Evolutionary conservation across 176 grass and related monocot species (phyloP).

Genomic region (Calamus simplicifolius): DNA sequence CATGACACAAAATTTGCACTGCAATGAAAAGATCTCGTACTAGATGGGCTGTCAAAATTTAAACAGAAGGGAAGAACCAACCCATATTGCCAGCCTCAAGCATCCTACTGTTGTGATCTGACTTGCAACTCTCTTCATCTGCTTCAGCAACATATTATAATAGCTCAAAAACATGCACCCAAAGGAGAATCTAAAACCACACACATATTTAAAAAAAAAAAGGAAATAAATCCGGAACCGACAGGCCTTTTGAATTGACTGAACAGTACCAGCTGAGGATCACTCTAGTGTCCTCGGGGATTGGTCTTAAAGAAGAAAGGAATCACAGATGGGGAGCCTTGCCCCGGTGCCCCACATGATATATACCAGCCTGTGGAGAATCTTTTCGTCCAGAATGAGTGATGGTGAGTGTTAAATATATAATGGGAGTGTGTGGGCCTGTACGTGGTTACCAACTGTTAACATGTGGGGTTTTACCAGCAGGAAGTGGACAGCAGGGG

Average conservation of each 20-base stretch:
- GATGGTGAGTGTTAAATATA: background rate
- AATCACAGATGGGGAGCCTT: background rate
- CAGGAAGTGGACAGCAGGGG: slow-evolving; percentile 8
- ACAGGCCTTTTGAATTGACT: slow-evolving; percentile 17
- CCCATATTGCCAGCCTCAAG: too few species aligned
- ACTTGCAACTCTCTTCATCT: too few species aligned
- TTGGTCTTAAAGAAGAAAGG: slow-evolving; percentile 13
- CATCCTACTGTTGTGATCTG: background rate
- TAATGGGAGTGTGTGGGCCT: slow-evolving; percentile 1
- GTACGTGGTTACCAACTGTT: slow-evolving; percentile 25
- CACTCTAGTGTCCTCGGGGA: slow-evolving; percentile 3
- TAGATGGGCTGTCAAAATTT: too few species aligned
- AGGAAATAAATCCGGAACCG: slow-evolving; percentile 3
- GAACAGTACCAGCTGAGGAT: background rate
- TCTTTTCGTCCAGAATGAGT: slow-evolving; percentile 24
- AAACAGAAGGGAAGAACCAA: too few species aligned
- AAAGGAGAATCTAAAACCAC: slow-evolving; percentile 15
- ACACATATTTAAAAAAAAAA: slow-evolving; percentile 7
- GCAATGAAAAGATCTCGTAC: too few species aligned
- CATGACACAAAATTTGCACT: too few species aligned
- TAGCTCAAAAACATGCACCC: slow-evolving; percentile 1
- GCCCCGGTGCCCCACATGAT: slow-evolving; percentile 10
- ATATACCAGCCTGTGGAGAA: slow-evolving; percentile 31
- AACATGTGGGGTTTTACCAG: slow-evolving; percentile 16
- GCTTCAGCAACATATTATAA: background rate